Evolutionary conservation across 2,329 filamentous ascomycete genomes (phyloP), one percentile per base, ranked within the genome.

Genomic region (Raffaelea ambrosiae): DNA sequence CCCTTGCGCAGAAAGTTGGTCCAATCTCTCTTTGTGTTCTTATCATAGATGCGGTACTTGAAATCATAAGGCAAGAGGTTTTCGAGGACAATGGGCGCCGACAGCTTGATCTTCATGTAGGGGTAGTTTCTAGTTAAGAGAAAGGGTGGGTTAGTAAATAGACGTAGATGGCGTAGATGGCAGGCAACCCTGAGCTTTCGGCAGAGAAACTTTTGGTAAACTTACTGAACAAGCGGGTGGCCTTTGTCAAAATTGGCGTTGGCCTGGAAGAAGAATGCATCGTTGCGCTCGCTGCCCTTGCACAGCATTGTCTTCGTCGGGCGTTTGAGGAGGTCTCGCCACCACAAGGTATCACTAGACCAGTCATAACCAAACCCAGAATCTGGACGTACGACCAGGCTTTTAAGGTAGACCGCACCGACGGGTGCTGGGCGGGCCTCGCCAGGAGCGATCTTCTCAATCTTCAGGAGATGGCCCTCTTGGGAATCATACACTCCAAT

Each of bases 11-110:
- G 70, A 68, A 98, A 98, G 63, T 98, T 98, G 4, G 88, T 94
- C 93, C 93, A 98, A 63, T 98, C 93, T 63, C 94, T 95, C 72
- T 91, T 94, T 0, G 90, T 96, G 63, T 95, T 94, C 70, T 94
- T 96, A 70, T 98, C 93, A 61, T 97, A 98, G 48, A 98, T 97
- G 48, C 91, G 83, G 64, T 98, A 98, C 66, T 98, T 97, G 79
- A 98, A 98, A 66, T 98, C 93, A 61, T 93, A 97, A 0, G 93
- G 93, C 35, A 98, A 69, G 40, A 98, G 70, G 55, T 98, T 98
- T 64, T 98, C 91, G 4, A 98, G 76, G 44, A 95, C 91, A 14
- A 98, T 81, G 0, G 94, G 93, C 1, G 93, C 91, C 21, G 88
- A 95, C 3, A 98, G 77, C 55, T 90, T 87, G 54, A 98, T 76